Evolutionary conservation across 164 flowering plant genomes (phyloP).

Genomic region (Stephania japonica): DNA sequence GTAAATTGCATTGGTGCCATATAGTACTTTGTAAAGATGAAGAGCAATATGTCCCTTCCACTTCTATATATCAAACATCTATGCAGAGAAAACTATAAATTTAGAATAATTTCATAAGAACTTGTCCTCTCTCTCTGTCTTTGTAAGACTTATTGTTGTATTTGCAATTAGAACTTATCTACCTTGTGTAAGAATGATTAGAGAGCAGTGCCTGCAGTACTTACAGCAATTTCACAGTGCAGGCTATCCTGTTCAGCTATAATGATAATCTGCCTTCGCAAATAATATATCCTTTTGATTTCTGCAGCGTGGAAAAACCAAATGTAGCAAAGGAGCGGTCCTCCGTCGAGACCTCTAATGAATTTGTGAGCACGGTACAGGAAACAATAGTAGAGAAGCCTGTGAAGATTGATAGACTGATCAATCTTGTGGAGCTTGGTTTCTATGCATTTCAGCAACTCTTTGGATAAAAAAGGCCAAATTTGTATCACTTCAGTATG

Average conservation of each 20-base stretch:
- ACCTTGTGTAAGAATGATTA: background rate
- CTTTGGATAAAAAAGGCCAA: conserved; percentile 21
- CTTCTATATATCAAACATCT: background rate
- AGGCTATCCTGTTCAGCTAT: background rate
- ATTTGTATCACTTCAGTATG: conserved; percentile 22
- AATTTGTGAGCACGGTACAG: background rate
- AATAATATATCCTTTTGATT: background rate
- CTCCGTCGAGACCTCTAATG: background rate
- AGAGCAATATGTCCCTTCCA: background rate
- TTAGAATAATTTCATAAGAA: background rate
- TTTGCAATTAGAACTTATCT: background rate
- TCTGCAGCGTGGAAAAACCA: background rate
- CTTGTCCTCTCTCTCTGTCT: background rate
- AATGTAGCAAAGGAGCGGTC: background rate
- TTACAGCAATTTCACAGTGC: background rate
- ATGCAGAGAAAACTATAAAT: background rate
- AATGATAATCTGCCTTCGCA: background rate
- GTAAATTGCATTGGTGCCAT: background rate
- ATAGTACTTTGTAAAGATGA: too few relatives aligned
- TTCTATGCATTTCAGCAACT: conserved; percentile 22
- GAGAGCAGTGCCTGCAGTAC: background rate
- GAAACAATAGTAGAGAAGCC: background rate
- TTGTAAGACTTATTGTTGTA: background rate
- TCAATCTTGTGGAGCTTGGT: conserved; percentile 6
- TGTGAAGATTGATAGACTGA: background rate